phyloP scores from a whole-genome alignment of 2,329 filamentous ascomycete species.

The Thermochaetoides dissita region DNA sequence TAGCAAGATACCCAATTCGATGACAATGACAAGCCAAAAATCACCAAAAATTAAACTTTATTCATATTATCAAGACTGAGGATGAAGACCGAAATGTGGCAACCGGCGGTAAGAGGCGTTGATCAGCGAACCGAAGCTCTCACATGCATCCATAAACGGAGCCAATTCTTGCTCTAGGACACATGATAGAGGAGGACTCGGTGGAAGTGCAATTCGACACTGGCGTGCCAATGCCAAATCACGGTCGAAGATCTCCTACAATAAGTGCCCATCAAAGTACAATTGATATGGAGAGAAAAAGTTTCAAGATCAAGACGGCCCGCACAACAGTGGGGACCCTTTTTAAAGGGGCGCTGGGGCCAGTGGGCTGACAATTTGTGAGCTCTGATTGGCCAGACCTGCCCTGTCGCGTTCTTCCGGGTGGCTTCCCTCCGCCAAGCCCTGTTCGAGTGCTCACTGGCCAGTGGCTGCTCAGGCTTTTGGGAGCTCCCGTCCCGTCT shows the following conservation, averaged over 20 bases:
- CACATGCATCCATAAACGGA: slow-evolving; percentile 60
- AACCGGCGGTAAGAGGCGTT: slow-evolving; percentile 60
- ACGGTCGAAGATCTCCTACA: slow-evolving; percentile 43
- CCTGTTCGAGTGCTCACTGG: too few species aligned
- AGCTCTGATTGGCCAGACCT: slow-evolving; percentile 13
- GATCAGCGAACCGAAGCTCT: slow-evolving; percentile 47
- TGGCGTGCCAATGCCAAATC: slow-evolving; percentile 19
- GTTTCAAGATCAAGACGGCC: slow-evolving; percentile 4
- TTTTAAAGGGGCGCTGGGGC: background rate
- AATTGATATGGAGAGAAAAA: slow-evolving; percentile 34
- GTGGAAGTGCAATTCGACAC: slow-evolving; percentile 26
- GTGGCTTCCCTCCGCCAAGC: slow-evolving; percentile 1
- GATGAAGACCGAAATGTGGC: slow-evolving; percentile 36
- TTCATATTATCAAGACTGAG: background rate
- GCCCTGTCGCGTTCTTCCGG: slow-evolving; percentile 11
- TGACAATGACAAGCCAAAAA: background rate
- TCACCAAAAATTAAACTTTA: background rate
- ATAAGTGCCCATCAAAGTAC: slow-evolving; percentile 52
- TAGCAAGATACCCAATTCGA: too few species aligned
- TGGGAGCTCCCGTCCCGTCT: background rate
- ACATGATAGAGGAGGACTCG: slow-evolving; percentile 63
- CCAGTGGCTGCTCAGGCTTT: too few species aligned
- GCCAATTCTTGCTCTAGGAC: slow-evolving; percentile 45
- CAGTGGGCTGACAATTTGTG: slow-evolving; percentile 12
- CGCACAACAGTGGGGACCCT: too few species aligned